Evolutionary conservation across 2,329 filamentous ascomycete species (phyloP).

Genomic region (Aspergillus candidus): DNA sequence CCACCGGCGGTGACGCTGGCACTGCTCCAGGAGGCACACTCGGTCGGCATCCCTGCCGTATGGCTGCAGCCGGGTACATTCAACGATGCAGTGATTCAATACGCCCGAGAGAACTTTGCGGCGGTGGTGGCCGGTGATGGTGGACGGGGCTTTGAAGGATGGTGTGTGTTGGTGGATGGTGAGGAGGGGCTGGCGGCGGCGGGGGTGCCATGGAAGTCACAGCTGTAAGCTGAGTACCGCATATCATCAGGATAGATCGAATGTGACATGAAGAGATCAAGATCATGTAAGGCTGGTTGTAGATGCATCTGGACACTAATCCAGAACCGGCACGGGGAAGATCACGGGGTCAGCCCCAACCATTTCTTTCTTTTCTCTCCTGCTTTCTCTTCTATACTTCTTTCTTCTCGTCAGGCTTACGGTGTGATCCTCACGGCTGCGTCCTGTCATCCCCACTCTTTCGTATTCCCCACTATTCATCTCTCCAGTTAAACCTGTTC

Average conservation of each 20-base stretch:
- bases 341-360: conserved; percentile 4
- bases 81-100: conserved; percentile 66
- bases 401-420: neutral
- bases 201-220: conserved; percentile 45
- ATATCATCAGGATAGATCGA: conserved; percentile 4
- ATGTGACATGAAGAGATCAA: neutral
- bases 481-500: neutral
- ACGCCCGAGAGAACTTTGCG: conserved; percentile 62
- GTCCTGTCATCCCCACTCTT: neutral
- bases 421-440: neutral
- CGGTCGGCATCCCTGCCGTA: conserved; percentile 65
- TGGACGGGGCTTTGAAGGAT: conserved; percentile 64
- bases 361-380: conserved; percentile 3
- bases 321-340: neutral
- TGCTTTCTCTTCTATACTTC: neutral
- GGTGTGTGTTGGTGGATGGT: conserved; percentile 84
- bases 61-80: conserved; percentile 92
- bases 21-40: conserved; percentile 70
- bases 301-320: neutral
- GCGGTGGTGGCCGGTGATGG: conserved; percentile 62
- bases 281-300: neutral
- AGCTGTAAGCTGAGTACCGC: conserved; percentile 33
- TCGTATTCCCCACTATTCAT: neutral
- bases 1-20: conserved; percentile 70
- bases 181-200: conserved; percentile 53